Base-by-base conservation (phyloP, 768 basidiomycete genomes). In the Amanita molliuscula region DNA sequence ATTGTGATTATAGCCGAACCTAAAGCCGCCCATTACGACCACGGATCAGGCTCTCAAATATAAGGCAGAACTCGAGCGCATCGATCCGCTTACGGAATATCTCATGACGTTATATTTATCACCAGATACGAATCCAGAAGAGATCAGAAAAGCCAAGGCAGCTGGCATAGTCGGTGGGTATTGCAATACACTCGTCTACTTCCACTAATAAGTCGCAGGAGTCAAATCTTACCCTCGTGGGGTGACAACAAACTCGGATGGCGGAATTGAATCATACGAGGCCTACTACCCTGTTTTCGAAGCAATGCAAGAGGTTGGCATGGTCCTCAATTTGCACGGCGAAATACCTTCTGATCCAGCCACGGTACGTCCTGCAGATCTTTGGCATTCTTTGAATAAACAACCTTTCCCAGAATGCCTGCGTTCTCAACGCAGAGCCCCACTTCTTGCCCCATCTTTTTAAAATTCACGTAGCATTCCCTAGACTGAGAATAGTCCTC, bases 141-240 rank as follows among this genome's bases (percentile, higher is more conserved):
- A 96, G 61, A 84, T 98, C 58, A 76, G 77, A 59, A 94, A 89
- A 65, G 96, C 95, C 10, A 85, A 84, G 48, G 66, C 72, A 31
- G 85, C 87, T 15, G 95, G 96, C 16, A 78, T 99, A 54, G 77
- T 76, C 41, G 89, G 74, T 73, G 49, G 34, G 68, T 55, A 34
- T 10, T 33, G 29, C 15, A 15, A 33, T n/a, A 11, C 13, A 3
- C 16, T 15, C 10, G 10, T 34, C 13, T 15, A 29, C 40, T 28
- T 35, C 18, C 11, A 8, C 37, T 44, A 15, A 28, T 29, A 25
- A 18, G 6, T n/a, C 21, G 16, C 36, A 75, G 74, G 95, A 35
- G 90, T 99, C 57, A 98, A 99, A 67, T 93, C 89, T 13, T 99
- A 99, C 64, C 96, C 96, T 43, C 76, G 89, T 53, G 96, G 96